Conservation (phyloP, 2,329 filamentous ascomycete species). For the Botrytis deweyae region DNA sequence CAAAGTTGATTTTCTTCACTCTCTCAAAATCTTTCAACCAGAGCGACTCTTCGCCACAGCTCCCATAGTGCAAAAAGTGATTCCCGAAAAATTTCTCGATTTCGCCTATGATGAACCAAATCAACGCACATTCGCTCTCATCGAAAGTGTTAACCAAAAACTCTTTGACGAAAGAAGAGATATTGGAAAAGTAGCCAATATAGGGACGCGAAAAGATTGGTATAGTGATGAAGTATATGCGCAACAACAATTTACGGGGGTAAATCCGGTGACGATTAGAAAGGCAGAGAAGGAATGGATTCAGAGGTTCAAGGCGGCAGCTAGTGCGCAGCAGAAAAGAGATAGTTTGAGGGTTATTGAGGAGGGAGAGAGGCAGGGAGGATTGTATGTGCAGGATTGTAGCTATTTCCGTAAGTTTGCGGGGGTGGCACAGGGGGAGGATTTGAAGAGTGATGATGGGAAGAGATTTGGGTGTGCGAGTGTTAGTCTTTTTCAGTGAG, state of each 20-base stretch:
- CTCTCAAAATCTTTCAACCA: conserved; percentile 15
- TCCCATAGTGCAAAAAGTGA: conserved; percentile 15
- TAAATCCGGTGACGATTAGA: conserved; percentile 37
- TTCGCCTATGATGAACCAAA: conserved; percentile 18
- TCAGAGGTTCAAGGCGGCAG: conserved; percentile 24
- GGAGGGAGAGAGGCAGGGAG: conserved; percentile 1
- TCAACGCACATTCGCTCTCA: conserved; percentile 2
- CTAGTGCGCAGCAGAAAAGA: not conserved
- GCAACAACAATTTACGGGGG: conserved; percentile 44
- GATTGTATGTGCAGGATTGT: conserved; percentile 34
- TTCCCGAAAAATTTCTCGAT: conserved; percentile 12
- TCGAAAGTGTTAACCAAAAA: conserved; percentile 9
- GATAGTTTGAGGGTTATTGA: conserved; percentile 23
- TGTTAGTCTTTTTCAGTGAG: conserved; percentile 47
- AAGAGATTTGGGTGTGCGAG: conserved; percentile 40
- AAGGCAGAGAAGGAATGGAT: conserved; percentile 28
- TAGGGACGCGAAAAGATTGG: conserved; percentile 31
- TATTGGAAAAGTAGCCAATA: conserved; percentile 13
- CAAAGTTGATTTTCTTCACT: not conserved
- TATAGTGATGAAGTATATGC: conserved; percentile 42
- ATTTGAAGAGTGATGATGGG: conserved; percentile 25
- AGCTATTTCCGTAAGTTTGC: conserved; percentile 34
- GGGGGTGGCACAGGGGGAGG: conserved; percentile 1
- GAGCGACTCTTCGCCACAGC: conserved; percentile 9
- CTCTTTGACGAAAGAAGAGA: conserved; percentile 14